Evolutionary conservation across 805 yeast genomes (phyloP), one percentile per base, ranked within the genome.

Genomic region (Suhomyces xylopsoci): DNA sequence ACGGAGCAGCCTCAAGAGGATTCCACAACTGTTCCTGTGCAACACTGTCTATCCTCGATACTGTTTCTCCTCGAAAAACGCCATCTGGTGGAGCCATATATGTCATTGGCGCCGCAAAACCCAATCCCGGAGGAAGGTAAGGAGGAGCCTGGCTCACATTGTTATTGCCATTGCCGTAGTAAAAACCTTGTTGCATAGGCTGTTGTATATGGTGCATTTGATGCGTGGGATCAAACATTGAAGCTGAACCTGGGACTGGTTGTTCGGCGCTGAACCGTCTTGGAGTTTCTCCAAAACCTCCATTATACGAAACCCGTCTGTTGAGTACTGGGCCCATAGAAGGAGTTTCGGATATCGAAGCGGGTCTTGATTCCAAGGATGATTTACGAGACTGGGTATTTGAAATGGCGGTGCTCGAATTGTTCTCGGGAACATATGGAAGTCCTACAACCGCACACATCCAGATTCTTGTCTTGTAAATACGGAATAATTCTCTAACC

Each of bases 401-500:
- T 3, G 55, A 47, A 24, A 50, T 44, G 28, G 32, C 25, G 14
- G 38, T 14, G 25, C 28, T 38, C 9, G 17, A 14, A 8, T 26
- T n/a, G 28, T 17, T 34, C 50, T 32, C 42, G 14, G 48, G 56
- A 24, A 54, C 55, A 48, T 62, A 70, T 1, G 79, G 78, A 25
- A 68, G 59, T 3, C 79, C 80, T 47, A 58, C 66, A 25, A 87
- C 87, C 0, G 94, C 92, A 75, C 92, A 86, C 68, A 88, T 71
- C 94, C 96, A 88, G 57, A 87, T 87, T 62, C 93, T 76, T 0
- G 92, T 87, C 68, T 87, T 87, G 73, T 85, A 87, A 54, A 85
- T 82, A 63, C 85, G 83, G 74, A 86, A 87, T 28, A 87, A 69
- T 61, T 87, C 93, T 54, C 87, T 82, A 51, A 87, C 87, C 62